Evolutionary conservation across 768 basidiomycete genomes (phyloP), one percentile per base, ranked within the genome.

Genomic region (Candolleomyces efflorescens): DNA sequence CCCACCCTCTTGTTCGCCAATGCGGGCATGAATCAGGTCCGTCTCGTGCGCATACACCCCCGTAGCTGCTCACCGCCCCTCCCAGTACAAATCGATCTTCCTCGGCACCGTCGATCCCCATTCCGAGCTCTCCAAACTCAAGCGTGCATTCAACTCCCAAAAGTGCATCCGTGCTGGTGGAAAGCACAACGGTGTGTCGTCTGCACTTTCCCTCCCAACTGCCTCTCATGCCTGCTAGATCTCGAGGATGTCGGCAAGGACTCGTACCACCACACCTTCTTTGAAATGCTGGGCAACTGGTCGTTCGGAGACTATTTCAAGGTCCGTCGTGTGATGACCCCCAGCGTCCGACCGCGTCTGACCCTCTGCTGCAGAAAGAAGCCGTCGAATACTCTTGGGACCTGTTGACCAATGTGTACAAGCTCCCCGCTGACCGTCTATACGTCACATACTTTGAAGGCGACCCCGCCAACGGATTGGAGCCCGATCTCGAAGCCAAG

Each of bases 271-370:
- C 91, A 96, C 68, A 97, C 93, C 1, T 95, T 96, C 76, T 99
- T 99, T 67, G 97, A 99, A 75, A 99, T 99, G 97, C 75, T 99
- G 61, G 97, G 97, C 39, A 99, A 99, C 72, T 99, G 97, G 97
- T 98, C 95, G 3, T 99, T 98, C 64, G 97, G 97, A 0, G 95
- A 99, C 72, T 99, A 99, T 78, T 99, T 99, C 86, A 99, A 99
- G 85, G 95, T 85, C 53, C 46, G 70, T 65, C 44, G n/a, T 20
- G 44, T 23, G 47, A 17, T 49, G 26, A 39, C 38, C 56, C 24
- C 41, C 45, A 11, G 20, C n/a, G 36, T n/a, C 60, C 23, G 13
- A 46, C 46, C 37, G 36, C 41, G 55, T 54, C 60, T 61, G 50
- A 50, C 59, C 41, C 56, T 46, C 38, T 45, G n/a, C n/a, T 50